Conservation (phyloP, 176 grass and related monocot species). For the Saccharum spontaneum region DNA sequence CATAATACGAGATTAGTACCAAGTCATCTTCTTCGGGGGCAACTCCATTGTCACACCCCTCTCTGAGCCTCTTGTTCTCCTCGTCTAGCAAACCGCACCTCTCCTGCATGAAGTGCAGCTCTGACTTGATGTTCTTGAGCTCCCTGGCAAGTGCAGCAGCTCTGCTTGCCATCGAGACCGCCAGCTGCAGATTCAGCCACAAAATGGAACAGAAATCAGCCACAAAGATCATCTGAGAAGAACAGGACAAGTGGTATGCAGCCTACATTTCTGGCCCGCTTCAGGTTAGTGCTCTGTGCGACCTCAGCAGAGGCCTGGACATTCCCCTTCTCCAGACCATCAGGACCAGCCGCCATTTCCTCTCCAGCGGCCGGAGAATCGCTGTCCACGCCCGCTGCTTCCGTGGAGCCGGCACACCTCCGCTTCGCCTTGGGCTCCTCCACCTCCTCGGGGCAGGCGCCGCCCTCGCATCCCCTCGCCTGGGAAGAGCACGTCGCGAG, state of each 20-base stretch:
- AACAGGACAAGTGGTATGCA: background rate
- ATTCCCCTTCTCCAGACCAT: background rate
- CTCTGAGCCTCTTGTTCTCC: constrained; percentile 78
- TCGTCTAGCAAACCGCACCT: constrained; percentile 78
- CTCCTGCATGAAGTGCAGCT: constrained; percentile 83
- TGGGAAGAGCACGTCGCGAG: constrained; percentile 29
- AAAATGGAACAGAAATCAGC: background rate
- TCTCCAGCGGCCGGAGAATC: background rate
- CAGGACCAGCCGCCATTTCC: background rate
- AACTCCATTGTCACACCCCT: constrained; percentile 54
- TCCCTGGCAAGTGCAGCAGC: constrained; percentile 73
- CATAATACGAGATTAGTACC: constrained; percentile 38
- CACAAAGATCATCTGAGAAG: background rate
- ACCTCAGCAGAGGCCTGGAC: constrained; percentile 33
- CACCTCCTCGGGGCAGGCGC: background rate
- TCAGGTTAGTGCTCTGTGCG: constrained; percentile 53
- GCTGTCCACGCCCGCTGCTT: background rate
- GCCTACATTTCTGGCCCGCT: constrained; percentile 48
- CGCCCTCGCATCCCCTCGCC: background rate
- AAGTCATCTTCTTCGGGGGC: constrained; percentile 86
- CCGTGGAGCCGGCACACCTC: background rate
- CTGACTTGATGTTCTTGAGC: constrained; percentile 85
- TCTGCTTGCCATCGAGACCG: constrained; percentile 76
- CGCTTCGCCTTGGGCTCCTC: constrained; percentile 37
- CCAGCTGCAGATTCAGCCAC: constrained; percentile 50